phyloP scores from a whole-genome alignment of 2,329 filamentous ascomycete species.

The Aspergillus candidus region DNA sequence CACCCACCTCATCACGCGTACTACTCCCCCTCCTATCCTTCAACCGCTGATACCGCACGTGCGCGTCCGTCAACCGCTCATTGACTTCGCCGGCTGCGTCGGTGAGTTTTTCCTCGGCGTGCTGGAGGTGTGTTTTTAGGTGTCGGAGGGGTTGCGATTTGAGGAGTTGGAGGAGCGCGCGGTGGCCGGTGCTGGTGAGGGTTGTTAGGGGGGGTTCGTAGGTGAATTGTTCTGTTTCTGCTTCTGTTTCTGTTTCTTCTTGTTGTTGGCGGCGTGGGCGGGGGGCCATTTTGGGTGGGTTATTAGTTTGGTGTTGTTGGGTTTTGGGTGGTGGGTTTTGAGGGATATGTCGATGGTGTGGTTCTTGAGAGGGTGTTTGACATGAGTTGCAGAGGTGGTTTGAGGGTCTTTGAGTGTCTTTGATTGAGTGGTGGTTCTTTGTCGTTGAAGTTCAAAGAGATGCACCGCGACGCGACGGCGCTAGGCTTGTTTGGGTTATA shows the following conservation, averaged over 20 bases:
- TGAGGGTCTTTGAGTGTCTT: slow-evolving; percentile 2
- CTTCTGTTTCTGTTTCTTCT: not conserved
- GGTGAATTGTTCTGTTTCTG: slow-evolving; percentile 1
- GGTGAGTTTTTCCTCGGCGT: slow-evolving; percentile 44
- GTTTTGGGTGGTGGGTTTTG: too few relatives aligned
- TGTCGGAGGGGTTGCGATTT: slow-evolving; percentile 36
- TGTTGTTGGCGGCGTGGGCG: not conserved
- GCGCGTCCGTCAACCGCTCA: slow-evolving; percentile 44
- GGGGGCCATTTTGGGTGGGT: not conserved
- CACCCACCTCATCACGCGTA: slow-evolving; percentile 5
- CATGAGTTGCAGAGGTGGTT: too few relatives aligned
- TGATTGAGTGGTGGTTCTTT: not conserved
- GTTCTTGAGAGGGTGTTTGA: not conserved
- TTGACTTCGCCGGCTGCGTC: slow-evolving; percentile 50
- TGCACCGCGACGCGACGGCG: slow-evolving; percentile 24
- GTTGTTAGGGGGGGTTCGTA: slow-evolving; percentile 51
- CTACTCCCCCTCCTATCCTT: slow-evolving; percentile 26
- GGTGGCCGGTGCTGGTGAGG: slow-evolving; percentile 44
- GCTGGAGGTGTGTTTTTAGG: slow-evolving; percentile 45
- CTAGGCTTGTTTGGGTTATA: slow-evolving; percentile 29
- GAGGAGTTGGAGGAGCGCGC: slow-evolving; percentile 42
- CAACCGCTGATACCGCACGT: slow-evolving; percentile 31
- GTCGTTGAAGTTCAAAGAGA: slow-evolving; percentile 3
- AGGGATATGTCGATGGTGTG: too few relatives aligned
- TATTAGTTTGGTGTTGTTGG: not conserved